Base-by-base conservation (phyloP, 768 basidiomycete species). In the Amylocystis lapponica region DNA sequence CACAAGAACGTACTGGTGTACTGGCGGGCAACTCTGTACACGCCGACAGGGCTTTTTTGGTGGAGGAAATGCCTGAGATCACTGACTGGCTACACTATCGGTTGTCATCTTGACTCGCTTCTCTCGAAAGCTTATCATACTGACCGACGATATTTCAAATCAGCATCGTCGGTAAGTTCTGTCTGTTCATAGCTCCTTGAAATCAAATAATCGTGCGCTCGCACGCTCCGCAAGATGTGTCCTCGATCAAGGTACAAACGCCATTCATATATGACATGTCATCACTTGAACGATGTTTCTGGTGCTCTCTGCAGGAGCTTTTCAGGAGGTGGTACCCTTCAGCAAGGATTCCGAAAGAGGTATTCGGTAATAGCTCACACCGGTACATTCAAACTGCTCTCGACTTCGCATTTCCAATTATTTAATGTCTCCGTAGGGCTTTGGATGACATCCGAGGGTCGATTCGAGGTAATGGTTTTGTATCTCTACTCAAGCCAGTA, bases 1-100 rank as follows among this genome's bases (percentile, higher is more conserved):
- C 93, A 11, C 60, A 71, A 13, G 67, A 68, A 46, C 66, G 71
- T 27, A 67, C 63, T 5, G 89, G 75, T 2, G 72, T 89, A 7
- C 74, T 92, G n/a, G 89, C 93, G 5, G 93, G 93, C 12, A 94
- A 75, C 56, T 86, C 88, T 10, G 86, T 95, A 2, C 89, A 96
- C 57, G 79, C 78, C 1, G 92, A 96, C 63, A 72, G 76, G 41
- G 62, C 66, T 3, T 92, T 92, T 58, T 67, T 92, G 21, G 69
- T 66, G 3, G 77, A 78, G 56, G 76, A 86, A 41, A 93, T 96
- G 90, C 86, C 88, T 1, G 76, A 80, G 41, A 61, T 95, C 13
- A 64, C 83, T 16, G 76, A 91, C 34, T 86, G 81, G 78, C 70
- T 90, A 35, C 86, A 90, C 58, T 90, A 90, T 58, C 79, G 88